These are phyloP conservation scores for Ophiostoma montium DNA, from an alignment of 2,329 filamentous ascomycete genomes.

Conservation along the genomic window DNA sequence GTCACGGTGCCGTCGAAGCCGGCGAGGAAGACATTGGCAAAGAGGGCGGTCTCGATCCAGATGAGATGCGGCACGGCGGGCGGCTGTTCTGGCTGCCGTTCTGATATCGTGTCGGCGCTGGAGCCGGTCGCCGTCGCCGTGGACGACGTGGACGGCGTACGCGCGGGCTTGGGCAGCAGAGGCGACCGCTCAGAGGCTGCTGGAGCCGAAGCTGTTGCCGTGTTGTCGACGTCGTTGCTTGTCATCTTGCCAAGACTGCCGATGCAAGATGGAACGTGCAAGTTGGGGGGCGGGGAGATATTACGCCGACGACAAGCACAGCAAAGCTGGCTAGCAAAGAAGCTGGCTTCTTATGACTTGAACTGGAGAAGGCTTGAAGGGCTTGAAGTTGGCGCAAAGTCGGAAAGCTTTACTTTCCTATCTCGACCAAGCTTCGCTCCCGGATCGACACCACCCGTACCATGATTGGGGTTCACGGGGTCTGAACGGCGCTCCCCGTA, in stretches of 20 bases:
- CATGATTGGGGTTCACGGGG: neutral
- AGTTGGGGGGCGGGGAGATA: no score
- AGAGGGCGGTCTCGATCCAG: conserved; percentile 47
- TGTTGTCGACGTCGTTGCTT: neutral
- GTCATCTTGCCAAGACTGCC: neutral
- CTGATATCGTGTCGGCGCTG: neutral
- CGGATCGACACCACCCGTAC: neutral
- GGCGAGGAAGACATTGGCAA: conserved; percentile 50
- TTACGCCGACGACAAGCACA: no score
- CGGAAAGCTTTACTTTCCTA: neutral
- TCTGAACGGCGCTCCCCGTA: no score
- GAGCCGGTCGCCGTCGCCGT: neutral
- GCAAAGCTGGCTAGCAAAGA: no score
- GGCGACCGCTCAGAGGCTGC: neutral
- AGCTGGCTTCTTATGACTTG: neutral
- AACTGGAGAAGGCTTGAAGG: neutral
- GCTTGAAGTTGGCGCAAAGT: no score
- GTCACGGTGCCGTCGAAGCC: conserved; percentile 63
- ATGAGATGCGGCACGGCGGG: conserved; percentile 28
- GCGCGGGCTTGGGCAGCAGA: neutral
- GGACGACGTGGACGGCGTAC: neutral
- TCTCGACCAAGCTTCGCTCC: neutral
- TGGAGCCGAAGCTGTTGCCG: no score
- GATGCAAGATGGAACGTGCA: neutral
- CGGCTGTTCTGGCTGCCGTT: neutral